Percentiles rank a stretch among this genome's conserved stretches.
phyloP scores from a whole-genome alignment of 352 stramenopile genomes.

The Pythium phragmitis region DNA sequence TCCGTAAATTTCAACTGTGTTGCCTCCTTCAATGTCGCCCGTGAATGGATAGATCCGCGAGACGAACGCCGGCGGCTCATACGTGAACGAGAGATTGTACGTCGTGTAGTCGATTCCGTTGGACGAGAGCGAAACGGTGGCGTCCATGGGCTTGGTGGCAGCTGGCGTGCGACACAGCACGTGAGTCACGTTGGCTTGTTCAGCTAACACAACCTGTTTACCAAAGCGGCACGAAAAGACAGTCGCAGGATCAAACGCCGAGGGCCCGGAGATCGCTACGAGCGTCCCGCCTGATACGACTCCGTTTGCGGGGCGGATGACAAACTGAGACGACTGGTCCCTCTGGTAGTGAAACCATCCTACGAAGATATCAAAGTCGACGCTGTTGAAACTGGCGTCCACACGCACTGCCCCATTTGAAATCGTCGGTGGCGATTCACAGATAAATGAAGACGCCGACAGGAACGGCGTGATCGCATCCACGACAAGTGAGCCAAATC shows the following conservation, averaged over 20 bases:
- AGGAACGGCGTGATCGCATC: constrained; percentile 12
- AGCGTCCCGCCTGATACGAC: constrained; percentile 52
- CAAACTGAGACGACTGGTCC: constrained; percentile 29
- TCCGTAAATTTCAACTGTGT: constrained; percentile 53
- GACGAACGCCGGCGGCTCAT: constrained; percentile 49
- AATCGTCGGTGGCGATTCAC: not conserved
- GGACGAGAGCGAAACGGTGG: constrained; percentile 47
- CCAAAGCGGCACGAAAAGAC: constrained; percentile 61
- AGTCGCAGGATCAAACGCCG: constrained; percentile 27
- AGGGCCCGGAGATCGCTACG: constrained; percentile 38
- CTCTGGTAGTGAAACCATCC: constrained; percentile 46
- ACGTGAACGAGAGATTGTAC: constrained; percentile 56
- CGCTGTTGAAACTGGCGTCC: constrained; percentile 41
- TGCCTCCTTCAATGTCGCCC: constrained; percentile 62
- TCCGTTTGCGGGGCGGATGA: constrained; percentile 41
- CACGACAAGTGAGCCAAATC: constrained; percentile 51
- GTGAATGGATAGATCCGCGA: constrained; percentile 55
- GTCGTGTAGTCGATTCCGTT: constrained; percentile 55
- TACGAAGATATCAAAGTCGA: constrained; percentile 52
- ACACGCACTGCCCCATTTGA: constrained; percentile 25
- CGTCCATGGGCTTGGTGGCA: constrained; percentile 27
- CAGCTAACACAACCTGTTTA: constrained; percentile 35
- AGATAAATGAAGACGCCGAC: constrained; percentile 14
- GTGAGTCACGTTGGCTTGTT: constrained; percentile 53
- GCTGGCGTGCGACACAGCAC: constrained; percentile 56